Base-by-base conservation (phyloP, 208 protist genomes). In the Lotmaria passim region DNA sequence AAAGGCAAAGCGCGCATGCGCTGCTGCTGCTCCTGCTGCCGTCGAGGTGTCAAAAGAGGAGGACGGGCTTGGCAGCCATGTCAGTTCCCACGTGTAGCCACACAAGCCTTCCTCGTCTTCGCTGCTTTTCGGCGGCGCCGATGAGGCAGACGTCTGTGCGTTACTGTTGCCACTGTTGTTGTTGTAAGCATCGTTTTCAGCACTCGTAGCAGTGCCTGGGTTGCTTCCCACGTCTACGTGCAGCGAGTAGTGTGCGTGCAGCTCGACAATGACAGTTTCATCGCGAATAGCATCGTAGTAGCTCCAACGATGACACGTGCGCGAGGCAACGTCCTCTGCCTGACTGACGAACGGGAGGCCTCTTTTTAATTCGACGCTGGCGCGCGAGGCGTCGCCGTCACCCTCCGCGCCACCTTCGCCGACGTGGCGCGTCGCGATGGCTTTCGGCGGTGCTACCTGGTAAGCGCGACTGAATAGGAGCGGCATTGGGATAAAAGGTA, bases 211-310 rank as follows among this genome's bases (percentile, higher is more conserved):
- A n/a, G n/a, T n/a, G n/a, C n/a, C n/a, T n/a, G n/a, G n/a, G n/a
- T n/a, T n/a, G n/a, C 24, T 17, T 19, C 17, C 59, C 4, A 70
- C 63, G 19, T 63, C 59, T 4, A 73, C 62, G 24, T 73, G 70
- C 30, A 82, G 39, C 19, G 59, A 67, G 44, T 71, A 51, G 24
- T 75, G 69, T 3, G 50, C 70, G 36, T 69, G 41, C 51, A 82
- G 62, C 28, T 39, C 53, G 47, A 82, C 65, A 6, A 82, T 31
- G 19, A 63, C 73, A 12, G 66, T 74, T 48, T 78, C 77, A 52
- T 61, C 50, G 5, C 23, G 23, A 24, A 24, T 43, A 1, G 43
- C 23, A 47, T 80, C 71, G 33, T 48, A 52, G 66, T 62, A 68
- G 34, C 57, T 78, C 70, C 72, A 78, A 39, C 46, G 55, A 41